These are phyloP conservation scores for Umbelopsis sp. DNA, from an alignment of 192 early-diverging fungal species.

Conservation along the genomic window DNA sequence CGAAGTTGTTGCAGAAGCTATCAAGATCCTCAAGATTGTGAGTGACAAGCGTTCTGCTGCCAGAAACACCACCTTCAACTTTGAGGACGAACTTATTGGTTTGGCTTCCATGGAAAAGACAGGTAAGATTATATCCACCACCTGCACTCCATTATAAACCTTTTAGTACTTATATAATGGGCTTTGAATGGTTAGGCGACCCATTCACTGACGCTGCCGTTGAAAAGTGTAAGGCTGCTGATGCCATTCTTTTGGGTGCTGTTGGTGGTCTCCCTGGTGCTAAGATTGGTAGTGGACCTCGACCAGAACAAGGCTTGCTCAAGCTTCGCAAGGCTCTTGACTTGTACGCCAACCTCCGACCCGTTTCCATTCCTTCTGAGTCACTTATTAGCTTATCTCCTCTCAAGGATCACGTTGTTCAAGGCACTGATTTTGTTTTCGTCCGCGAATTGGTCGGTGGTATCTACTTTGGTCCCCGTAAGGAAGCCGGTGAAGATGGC, in stretches of 20 bases:
- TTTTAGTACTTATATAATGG: no score
- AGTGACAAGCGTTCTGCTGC: constrained; percentile 60
- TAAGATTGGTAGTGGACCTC: constrained; percentile 70
- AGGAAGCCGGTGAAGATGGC: constrained; percentile 83
- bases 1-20: constrained; percentile 90
- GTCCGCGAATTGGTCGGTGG: constrained; percentile 96
- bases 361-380: constrained; percentile 89
- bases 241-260: constrained; percentile 95
- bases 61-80: constrained; percentile 64
- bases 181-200: constrained; percentile 21
- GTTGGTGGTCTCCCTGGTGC: constrained; percentile 88
- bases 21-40: constrained; percentile 86
- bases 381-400: constrained; percentile 83
- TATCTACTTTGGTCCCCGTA: constrained; percentile 95
- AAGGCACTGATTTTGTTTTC: constrained; percentile 90
- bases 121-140: constrained; percentile 48
- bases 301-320: constrained; percentile 94
- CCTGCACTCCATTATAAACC: no score
- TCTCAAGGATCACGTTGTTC: constrained; percentile 86
- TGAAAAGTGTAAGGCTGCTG: constrained; percentile 75
- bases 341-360: constrained; percentile 96
- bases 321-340: constrained; percentile 91
- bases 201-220: constrained; percentile 87
- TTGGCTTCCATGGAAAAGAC: constrained; percentile 89
- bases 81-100: constrained; percentile 85